A percentile compares a stretch with the other conserved stretches of the same genome.
Evolutionary conservation across 2,329 filamentous ascomycete genomes (phyloP).

Genomic region (Stachybotrys chlorohalonatus): DNA sequence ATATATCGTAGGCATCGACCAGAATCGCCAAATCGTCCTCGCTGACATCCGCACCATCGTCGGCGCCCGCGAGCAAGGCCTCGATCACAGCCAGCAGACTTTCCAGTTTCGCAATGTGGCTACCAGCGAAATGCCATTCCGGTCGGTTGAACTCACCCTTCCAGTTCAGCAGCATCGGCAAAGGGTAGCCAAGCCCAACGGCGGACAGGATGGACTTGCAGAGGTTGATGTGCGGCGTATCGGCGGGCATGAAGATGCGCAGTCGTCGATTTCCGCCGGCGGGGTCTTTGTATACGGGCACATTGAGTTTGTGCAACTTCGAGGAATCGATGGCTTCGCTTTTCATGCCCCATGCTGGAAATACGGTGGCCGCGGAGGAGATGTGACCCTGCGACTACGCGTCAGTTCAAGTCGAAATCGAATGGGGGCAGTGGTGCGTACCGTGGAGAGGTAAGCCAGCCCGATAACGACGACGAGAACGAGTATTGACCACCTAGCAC

Average conservation of each 20-base stretch:
- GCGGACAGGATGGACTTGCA: conserved; percentile 30
- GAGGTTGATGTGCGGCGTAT: conserved; percentile 24
- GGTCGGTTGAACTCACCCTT: conserved; percentile 25
- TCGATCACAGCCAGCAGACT: conserved; percentile 20
- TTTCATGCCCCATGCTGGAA: not conserved
- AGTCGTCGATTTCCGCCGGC: conserved; percentile 14
- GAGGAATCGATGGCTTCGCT: not conserved
- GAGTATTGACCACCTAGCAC: not conserved
- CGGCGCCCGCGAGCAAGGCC: conserved; percentile 13
- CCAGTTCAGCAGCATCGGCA: conserved; percentile 28
- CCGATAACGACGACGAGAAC: not conserved
- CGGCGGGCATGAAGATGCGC: conserved; percentile 28
- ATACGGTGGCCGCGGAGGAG: not conserved
- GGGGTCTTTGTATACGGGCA: conserved; percentile 1
- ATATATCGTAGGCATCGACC: conserved; percentile 28
- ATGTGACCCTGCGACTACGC: not conserved
- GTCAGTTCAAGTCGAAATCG: not conserved
- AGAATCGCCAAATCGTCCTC: conserved; percentile 24
- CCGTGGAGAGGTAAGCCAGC: not conserved
- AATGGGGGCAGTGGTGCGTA: not conserved
- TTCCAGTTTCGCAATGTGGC: conserved; percentile 28
- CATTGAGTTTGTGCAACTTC: conserved; percentile 6
- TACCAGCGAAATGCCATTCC: conserved; percentile 26
- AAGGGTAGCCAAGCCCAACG: conserved; percentile 26
- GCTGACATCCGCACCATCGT: conserved; percentile 6